phyloP scores from a whole-genome alignment of 805 yeast species.

The Komagataella pseudopastoris region DNA sequence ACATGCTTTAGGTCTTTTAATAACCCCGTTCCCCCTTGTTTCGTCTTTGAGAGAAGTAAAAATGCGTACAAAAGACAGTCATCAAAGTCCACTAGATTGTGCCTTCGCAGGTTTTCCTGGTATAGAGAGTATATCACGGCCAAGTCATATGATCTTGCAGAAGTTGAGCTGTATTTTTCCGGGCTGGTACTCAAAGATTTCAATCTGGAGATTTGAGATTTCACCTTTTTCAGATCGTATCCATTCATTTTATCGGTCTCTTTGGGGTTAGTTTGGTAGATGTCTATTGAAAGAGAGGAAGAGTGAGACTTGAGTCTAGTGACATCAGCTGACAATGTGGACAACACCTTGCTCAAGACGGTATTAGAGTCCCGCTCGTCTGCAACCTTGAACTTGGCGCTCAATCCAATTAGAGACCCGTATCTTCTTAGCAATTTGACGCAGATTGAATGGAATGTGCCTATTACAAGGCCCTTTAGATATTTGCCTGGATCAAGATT shows the following conservation, averaged over 20 bases:
- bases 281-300: conserved; percentile 4
- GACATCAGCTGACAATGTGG: conserved; percentile 14
- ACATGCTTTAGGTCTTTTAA: conserved; percentile 49
- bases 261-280: conserved; percentile 1
- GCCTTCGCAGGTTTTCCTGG: conserved; percentile 28
- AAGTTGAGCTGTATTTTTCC: conserved; percentile 11
- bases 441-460: conserved; percentile 87
- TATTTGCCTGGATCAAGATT: conserved; percentile 18
- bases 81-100: conserved; percentile 63
- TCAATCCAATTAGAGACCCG: conserved; percentile 36
- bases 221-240: conserved; percentile 25
- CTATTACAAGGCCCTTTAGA: conserved; percentile 35
- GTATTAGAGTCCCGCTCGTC: conserved; percentile 48
- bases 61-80: conserved; percentile 54
- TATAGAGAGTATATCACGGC: conserved; percentile 32
- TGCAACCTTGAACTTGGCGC: conserved; percentile 34
- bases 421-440: conserved; percentile 38
- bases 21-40: conserved; percentile 20
- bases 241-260: conserved; percentile 10
- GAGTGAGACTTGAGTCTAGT: conserved; percentile 3
- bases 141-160: conserved; percentile 5
- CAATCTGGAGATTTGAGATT: conserved; percentile 35
- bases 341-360: conserved; percentile 27
- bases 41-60: conserved; percentile 25
- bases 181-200: conserved; percentile 40